Conservation (phyloP, 106 monocot genomes). For the Dendrobium catenatum region DNA sequence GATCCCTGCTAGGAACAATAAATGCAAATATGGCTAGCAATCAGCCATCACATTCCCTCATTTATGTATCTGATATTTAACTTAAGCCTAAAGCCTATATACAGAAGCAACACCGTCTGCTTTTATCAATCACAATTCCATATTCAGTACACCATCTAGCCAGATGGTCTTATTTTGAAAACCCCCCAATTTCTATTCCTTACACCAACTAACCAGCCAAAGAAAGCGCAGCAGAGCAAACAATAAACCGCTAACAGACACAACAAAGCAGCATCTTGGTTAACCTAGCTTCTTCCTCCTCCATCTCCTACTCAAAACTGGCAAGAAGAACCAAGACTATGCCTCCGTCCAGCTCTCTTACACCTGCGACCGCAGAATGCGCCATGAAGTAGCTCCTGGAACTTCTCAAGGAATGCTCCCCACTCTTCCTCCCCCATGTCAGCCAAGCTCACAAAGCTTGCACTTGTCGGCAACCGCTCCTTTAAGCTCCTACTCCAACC, state of each 20-base stretch:
- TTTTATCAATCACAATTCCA: background rate
- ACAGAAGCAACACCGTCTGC: background rate
- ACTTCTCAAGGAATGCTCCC: conserved; percentile 69
- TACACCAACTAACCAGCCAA: conserved; percentile 18
- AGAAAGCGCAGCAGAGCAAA: background rate
- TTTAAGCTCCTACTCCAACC: conserved; percentile 40
- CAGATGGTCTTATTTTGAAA: conserved; percentile 8
- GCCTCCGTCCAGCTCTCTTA: conserved; percentile 23
- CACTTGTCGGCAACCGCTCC: conserved; percentile 47
- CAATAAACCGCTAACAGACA: background rate
- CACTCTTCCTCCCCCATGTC: conserved; percentile 83
- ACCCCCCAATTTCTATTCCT: background rate
- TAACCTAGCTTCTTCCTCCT: background rate
- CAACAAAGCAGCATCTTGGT: background rate
- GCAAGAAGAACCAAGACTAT: conserved; percentile 60
- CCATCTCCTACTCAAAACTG: conserved; percentile 46
- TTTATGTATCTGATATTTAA: background rate
- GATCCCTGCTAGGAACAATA: too few species aligned
- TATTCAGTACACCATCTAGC: background rate
- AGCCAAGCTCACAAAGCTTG: conserved; percentile 61
- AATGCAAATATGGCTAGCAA: background rate
- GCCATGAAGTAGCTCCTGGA: conserved; percentile 46
- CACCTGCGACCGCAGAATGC: conserved; percentile 34
- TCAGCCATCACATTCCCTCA: conserved; percentile 11
- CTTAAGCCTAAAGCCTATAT: background rate